phyloP scores from a whole-genome alignment of 2,329 filamentous ascomycete species.

The Furcasterigmium sp. region DNA sequence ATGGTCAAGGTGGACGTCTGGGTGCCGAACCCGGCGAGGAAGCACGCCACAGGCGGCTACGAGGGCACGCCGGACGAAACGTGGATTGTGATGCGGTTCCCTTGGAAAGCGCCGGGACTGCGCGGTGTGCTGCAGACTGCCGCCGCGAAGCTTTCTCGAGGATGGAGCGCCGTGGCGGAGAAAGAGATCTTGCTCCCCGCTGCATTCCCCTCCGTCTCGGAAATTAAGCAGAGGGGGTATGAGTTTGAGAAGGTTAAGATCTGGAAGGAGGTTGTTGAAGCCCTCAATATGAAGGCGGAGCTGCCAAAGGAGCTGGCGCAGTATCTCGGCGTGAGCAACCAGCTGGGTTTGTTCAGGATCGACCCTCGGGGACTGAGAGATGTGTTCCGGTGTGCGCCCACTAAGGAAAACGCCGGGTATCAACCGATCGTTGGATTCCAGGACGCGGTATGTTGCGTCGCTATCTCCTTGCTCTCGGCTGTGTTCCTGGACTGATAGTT shows the following conservation, averaged over 20 bases:
- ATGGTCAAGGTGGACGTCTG: conserved; percentile 64
- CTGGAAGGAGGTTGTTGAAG: conserved; percentile 53
- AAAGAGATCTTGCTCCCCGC: conserved; percentile 64
- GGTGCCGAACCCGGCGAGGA: conserved; percentile 58
- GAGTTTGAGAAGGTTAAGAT: conserved; percentile 55
- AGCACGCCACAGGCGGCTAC: conserved; percentile 39
- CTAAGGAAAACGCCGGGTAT: conserved; percentile 52
- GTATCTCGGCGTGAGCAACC: conserved; percentile 63
- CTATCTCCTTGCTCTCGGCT: background rate
- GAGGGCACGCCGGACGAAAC: conserved; percentile 39
- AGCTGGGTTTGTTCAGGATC: conserved; percentile 63
- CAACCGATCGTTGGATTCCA: conserved; percentile 64
- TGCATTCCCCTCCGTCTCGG: conserved; percentile 49
- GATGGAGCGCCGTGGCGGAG: conserved; percentile 47
- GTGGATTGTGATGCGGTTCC: conserved; percentile 64
- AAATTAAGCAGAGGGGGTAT: conserved; percentile 57
- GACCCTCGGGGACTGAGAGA: conserved; percentile 52
- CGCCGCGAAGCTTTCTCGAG: conserved; percentile 45
- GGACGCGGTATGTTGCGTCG: conserved; percentile 52
- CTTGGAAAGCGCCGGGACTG: conserved; percentile 47
- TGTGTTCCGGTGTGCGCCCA: conserved; percentile 57
- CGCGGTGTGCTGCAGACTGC: conserved; percentile 38
- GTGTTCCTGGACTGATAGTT: background rate
- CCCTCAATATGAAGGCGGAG: conserved; percentile 53
- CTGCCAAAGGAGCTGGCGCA: conserved; percentile 56